phyloP scores from a whole-genome alignment of 768 basidiomycete species.

The Tylopilus sp. region DNA sequence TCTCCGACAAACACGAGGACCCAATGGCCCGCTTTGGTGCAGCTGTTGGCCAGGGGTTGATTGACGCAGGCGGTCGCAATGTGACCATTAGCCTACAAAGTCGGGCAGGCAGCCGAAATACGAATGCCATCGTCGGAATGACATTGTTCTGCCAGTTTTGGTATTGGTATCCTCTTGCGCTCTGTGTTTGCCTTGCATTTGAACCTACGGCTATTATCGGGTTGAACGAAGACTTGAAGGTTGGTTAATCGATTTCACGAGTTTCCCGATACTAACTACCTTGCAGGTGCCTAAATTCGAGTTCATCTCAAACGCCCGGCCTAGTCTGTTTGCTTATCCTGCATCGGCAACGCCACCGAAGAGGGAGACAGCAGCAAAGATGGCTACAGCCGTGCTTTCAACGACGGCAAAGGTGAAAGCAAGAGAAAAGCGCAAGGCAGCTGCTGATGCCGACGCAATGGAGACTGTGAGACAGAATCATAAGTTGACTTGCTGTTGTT shows the following conservation, averaged over 20 bases:
- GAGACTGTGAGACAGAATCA: slow-evolving; percentile 57
- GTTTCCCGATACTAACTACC: slow-evolving; percentile 1
- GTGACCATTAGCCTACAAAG: slow-evolving; percentile 93
- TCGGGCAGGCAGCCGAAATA: slow-evolving; percentile 88
- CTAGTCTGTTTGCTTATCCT: slow-evolving; percentile 92
- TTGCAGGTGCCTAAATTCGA: slow-evolving; percentile 91
- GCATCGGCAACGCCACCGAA: slow-evolving; percentile 81
- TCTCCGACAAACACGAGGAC: slow-evolving; percentile 97
- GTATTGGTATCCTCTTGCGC: slow-evolving; percentile 99
- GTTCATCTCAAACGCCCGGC: slow-evolving; percentile 83
- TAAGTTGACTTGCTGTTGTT: slow-evolving; percentile 5
- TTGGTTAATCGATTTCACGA: slow-evolving; percentile 29
- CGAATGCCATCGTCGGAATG: slow-evolving; percentile 97
- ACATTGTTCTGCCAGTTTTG: slow-evolving; percentile 98
- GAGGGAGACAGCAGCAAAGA: slow-evolving; percentile 89
- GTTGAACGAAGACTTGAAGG: slow-evolving; percentile 81
- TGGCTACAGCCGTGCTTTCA: slow-evolving; percentile 91
- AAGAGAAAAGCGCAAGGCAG: slow-evolving; percentile 89
- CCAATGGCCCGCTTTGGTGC: slow-evolving; percentile 99
- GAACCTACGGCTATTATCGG: slow-evolving; percentile 96
- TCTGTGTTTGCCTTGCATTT: slow-evolving; percentile 89
- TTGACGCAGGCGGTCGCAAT: slow-evolving; percentile 96
- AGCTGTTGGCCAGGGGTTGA: slow-evolving; percentile 91
- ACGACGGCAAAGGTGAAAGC: slow-evolving; percentile 98
- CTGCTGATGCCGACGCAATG: slow-evolving; percentile 76